Conservation (phyloP, 805 yeast genomes). For the Kodamaea restingae region DNA sequence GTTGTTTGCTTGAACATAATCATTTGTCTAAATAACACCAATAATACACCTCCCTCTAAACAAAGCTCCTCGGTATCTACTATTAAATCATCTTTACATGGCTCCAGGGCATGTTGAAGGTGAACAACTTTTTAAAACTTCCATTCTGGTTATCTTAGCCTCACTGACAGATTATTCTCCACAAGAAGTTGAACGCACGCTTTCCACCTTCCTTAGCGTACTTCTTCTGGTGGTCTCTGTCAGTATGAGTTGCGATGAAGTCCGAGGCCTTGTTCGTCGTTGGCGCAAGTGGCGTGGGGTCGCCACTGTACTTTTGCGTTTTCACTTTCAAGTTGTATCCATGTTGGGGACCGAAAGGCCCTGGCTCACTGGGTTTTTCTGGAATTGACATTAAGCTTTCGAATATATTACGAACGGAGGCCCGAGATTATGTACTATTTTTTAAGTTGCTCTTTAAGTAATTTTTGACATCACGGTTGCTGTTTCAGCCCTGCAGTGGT, state of each 20-base stretch:
- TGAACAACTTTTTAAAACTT: too few species aligned
- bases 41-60: too few species aligned
- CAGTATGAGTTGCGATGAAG: conserved; percentile 25
- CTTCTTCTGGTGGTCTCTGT: conserved; percentile 28
- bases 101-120: too few species aligned
- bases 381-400: conserved; percentile 16
- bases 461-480: not conserved
- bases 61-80: too few species aligned
- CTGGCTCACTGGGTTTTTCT: conserved; percentile 27
- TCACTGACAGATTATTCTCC: conserved; percentile 1
- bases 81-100: too few species aligned
- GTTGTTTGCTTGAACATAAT: too few species aligned
- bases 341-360: conserved; percentile 25
- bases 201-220: conserved; percentile 25
- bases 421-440: not conserved
- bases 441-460: conserved; percentile 2
- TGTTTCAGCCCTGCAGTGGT: conserved; percentile 2
- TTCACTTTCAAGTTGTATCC: conserved; percentile 30
- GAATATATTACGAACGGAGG: not conserved
- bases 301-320: conserved; percentile 28
- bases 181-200: conserved; percentile 9
- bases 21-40: too few species aligned
- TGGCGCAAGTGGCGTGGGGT: conserved; percentile 29
- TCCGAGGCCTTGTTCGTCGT: conserved; percentile 25
- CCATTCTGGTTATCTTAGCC: not conserved